Evolutionary conservation across 2,329 filamentous ascomycete genomes (phyloP).

Genomic region (Apiospora sp.): DNA sequence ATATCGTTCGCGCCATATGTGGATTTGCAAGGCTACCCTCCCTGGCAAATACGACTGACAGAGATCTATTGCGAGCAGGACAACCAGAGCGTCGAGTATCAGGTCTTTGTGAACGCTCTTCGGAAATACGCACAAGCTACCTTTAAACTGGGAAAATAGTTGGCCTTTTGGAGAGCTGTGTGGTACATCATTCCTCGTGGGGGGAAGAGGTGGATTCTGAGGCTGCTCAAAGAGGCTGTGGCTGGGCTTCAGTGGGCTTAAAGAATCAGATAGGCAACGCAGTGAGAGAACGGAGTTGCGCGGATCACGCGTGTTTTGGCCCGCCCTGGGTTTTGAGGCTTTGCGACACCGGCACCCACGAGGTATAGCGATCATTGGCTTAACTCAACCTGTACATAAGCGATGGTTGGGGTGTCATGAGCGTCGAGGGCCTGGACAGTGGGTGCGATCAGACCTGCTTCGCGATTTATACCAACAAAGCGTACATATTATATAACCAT

Average conservation of each 20-base stretch:
- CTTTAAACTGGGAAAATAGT: conserved; percentile 80
- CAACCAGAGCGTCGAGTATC: conserved; percentile 87
- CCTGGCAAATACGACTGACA: conserved; percentile 93
- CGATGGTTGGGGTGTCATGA: background rate
- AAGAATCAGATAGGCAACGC: background rate
- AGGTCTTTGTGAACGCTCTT: conserved; percentile 87
- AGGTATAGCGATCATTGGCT: background rate
- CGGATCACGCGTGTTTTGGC: background rate
- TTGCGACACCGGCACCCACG: background rate
- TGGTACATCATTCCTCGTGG: conserved; percentile 15
- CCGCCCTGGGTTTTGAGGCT: background rate
- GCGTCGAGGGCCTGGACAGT: background rate
- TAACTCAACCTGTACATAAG: background rate
- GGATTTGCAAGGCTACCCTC: conserved; percentile 89
- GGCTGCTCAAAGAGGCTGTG: background rate
- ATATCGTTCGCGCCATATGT: conserved; percentile 87
- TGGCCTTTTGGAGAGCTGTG: conserved; percentile 18
- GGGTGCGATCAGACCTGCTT: background rate
- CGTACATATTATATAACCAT: conserved; percentile 32
- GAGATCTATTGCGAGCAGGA: conserved; percentile 87
- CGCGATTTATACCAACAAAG: conserved; percentile 16
- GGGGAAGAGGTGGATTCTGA: background rate
- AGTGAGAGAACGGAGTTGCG: background rate
- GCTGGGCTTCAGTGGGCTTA: background rate
- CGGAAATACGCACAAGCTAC: conserved; percentile 87